These are phyloP conservation scores for Truncatella angustata DNA, from an alignment of 2,329 filamentous ascomycete species.

Conservation along the genomic window DNA sequence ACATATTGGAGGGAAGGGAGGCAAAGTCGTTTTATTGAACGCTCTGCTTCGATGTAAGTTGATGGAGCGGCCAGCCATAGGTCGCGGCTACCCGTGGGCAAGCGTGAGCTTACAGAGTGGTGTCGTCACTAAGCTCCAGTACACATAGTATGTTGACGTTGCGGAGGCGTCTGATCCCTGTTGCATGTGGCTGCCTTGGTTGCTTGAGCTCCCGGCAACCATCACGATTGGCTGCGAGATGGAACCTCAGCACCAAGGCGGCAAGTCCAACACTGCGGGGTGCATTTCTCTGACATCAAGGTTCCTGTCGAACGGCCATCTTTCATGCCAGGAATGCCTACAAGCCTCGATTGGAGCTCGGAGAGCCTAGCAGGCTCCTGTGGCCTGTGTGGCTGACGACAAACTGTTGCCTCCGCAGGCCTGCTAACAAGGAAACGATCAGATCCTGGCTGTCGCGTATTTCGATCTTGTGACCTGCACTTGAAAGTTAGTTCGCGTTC, in stretches of 20 bases:
- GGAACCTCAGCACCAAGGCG: slow-evolving; percentile 2
- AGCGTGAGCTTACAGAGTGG: slow-evolving; percentile 7
- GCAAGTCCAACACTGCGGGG: slow-evolving; percentile 6
- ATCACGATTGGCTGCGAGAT: background rate
- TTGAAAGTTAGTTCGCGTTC: background rate
- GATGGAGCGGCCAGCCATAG: background rate
- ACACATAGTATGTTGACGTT: slow-evolving; percentile 1
- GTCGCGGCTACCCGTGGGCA: slow-evolving; percentile 7
- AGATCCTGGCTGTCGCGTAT: background rate
- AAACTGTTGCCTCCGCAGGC: background rate
- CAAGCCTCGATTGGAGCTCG: too few relatives aligned
- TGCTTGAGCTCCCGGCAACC: background rate
- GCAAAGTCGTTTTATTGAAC: background rate
- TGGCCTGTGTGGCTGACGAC: background rate
- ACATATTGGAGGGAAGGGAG: background rate
- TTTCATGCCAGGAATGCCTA: background rate
- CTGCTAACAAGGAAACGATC: background rate
- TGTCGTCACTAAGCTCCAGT: slow-evolving; percentile 12
- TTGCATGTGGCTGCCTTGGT: background rate
- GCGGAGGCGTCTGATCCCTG: background rate
- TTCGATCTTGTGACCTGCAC: background rate
- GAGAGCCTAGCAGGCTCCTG: too few relatives aligned
- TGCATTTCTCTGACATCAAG: slow-evolving; percentile 6
- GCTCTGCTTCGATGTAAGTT: background rate
- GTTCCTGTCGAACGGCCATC: background rate